Conservation (phyloP, 805 yeast genomes). For the Torulaspora microellipsoides region DNA sequence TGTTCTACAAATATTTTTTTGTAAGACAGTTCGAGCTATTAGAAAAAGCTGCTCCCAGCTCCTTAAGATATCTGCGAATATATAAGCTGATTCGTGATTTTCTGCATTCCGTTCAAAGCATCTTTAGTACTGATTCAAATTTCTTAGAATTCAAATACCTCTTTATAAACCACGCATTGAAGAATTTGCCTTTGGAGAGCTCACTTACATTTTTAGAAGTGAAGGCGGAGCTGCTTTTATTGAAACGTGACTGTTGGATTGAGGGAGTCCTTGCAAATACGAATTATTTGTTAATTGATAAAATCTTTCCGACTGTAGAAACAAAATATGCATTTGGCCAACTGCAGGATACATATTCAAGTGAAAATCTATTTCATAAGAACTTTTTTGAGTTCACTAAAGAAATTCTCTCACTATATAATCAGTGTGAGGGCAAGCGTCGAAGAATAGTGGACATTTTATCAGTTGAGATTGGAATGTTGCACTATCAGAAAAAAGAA, state of each 20-base stretch:
- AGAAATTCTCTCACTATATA: slow-evolving; percentile 19
- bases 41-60: slow-evolving; percentile 8
- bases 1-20: slow-evolving; percentile 23
- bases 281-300: slow-evolving; percentile 14
- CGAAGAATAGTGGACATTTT: slow-evolving; percentile 67
- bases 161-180: slow-evolving; percentile 17
- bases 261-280: slow-evolving; percentile 21
- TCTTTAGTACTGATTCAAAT: slow-evolving; percentile 11
- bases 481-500: slow-evolving; percentile 55
- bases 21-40: slow-evolving; percentile 21
- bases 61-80: slow-evolving; percentile 9
- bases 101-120: slow-evolving; percentile 11
- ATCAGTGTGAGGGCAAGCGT: slow-evolving; percentile 33
- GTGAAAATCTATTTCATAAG: slow-evolving; percentile 25
- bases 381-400: slow-evolving; percentile 53
- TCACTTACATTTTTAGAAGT: slow-evolving; percentile 23
- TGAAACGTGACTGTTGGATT: slow-evolving; percentile 39
- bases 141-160: slow-evolving; percentile 23
- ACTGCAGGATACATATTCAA: slow-evolving; percentile 14
- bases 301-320: slow-evolving; percentile 6
- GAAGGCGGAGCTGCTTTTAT: slow-evolving; percentile 39
- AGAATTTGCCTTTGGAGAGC: slow-evolving; percentile 7
- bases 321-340: slow-evolving; percentile 12
- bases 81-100: slow-evolving; percentile 17
- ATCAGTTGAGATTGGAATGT: slow-evolving; percentile 71